Conservation (phyloP, 176 grass and related monocot species). For the Otatea glauca region DNA sequence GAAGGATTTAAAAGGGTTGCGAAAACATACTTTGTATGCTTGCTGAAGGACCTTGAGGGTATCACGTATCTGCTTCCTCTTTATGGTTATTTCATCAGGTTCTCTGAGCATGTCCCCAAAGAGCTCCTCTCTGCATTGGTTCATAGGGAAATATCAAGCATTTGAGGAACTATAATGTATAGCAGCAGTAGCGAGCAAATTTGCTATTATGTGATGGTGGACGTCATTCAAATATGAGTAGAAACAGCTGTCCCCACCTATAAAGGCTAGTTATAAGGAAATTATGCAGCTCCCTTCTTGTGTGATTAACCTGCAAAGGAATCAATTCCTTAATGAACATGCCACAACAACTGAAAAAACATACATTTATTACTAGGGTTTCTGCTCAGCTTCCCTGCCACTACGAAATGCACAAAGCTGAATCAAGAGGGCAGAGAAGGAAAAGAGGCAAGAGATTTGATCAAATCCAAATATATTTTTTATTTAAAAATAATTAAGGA, state of each 20-base stretch:
- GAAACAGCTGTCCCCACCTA: slow-evolving; percentile 53
- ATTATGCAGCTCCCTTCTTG: slow-evolving; percentile 96
- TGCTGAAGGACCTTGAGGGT: slow-evolving; percentile 88
- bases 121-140: slow-evolving; percentile 65
- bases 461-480: not conserved
- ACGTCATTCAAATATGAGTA: slow-evolving; percentile 16
- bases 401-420: not conserved
- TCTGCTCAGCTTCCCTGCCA: slow-evolving; percentile 3
- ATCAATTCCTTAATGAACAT: slow-evolving; percentile 38
- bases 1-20: not conserved
- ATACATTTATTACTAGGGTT: not conserved
- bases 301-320: slow-evolving; percentile 91
- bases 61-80: slow-evolving; percentile 84
- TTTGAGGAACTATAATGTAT: slow-evolving; percentile 11
- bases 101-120: slow-evolving; percentile 91
- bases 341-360: slow-evolving; percentile 11
- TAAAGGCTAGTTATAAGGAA: slow-evolving; percentile 87
- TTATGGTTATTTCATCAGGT: slow-evolving; percentile 83
- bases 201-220: not conserved
- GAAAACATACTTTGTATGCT: slow-evolving; percentile 73
- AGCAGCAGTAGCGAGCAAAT: slow-evolving; percentile 2
- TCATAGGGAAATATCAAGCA: slow-evolving; percentile 6
- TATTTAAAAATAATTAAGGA: not conserved
- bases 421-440: not conserved
- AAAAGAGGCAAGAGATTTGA: not conserved